Evolutionary conservation across 257 asterid species (phyloP).

Genomic region (Verbascum thapsus): DNA sequence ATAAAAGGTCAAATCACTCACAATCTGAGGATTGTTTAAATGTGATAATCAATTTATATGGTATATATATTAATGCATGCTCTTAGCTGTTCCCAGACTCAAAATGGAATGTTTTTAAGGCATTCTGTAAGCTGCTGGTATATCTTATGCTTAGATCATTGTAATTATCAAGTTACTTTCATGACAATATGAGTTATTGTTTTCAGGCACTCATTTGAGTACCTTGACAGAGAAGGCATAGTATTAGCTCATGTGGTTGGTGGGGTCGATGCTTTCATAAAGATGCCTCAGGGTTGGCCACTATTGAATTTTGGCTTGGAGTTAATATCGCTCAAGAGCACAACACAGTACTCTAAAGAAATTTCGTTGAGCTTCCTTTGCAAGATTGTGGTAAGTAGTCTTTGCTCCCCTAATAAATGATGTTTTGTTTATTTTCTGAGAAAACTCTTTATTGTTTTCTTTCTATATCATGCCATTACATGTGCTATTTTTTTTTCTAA

Average conservation of each 20-base stretch:
- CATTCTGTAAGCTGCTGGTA: not conserved
- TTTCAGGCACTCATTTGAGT: conserved; percentile 82
- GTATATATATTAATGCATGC: too few species aligned
- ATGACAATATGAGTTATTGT: conserved; percentile 15
- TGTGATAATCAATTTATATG: not conserved
- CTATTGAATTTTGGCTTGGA: conserved; percentile 53
- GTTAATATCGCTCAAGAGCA: conserved; percentile 68
- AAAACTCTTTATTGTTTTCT: not conserved
- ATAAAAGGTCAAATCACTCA: not conserved
- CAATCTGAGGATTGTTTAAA: not conserved
- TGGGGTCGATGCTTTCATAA: conserved; percentile 80
- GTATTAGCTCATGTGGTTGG: conserved; percentile 80
- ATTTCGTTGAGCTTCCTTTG: conserved; percentile 69
- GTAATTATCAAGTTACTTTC: conserved; percentile 9
- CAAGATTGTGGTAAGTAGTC: conserved; percentile 71
- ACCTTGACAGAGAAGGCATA: conserved; percentile 69
- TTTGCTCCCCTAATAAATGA: conserved; percentile 10
- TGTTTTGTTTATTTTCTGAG: not conserved
- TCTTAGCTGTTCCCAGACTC: too few species aligned
- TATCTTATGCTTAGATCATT: not conserved
- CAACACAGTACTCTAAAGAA: conserved; percentile 59
- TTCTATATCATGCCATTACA: not conserved
- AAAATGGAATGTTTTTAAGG: too few species aligned
- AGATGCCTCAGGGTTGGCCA: conserved; percentile 94
- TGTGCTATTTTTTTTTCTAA: not conserved